Evolutionary conservation across 805 yeast genomes (phyloP).

Genomic region (Nakazawaea anatomiae): DNA sequence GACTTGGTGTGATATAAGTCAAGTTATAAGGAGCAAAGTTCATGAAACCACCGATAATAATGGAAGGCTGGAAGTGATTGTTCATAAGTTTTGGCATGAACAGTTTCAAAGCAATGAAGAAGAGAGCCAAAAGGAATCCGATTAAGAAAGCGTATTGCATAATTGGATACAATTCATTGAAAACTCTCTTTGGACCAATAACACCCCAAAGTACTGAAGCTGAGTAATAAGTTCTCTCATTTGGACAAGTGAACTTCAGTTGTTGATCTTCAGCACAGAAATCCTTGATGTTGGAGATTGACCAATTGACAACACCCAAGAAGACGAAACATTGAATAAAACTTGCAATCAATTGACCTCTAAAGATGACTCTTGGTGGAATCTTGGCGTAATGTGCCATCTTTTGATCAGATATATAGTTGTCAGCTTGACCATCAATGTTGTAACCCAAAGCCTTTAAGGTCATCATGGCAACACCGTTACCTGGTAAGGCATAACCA

Average conservation of each 20-base stretch:
- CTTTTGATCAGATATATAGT: neutral
- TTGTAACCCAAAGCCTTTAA: neutral
- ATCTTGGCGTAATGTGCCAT: neutral
- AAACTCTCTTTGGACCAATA: neutral
- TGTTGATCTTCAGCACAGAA: neutral
- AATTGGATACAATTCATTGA: neutral
- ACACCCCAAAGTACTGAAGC: neutral
- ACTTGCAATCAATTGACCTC: neutral
- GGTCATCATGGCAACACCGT: neutral
- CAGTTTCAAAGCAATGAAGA: neutral
- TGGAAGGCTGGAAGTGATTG: neutral
- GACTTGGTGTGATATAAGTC: neutral
- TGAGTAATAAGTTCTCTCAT: neutral
- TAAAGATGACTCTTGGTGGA: neutral
- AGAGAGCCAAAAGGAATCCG: neutral
- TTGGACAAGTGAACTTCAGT: neutral
- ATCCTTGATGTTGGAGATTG: neutral
- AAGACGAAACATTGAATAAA: neutral
- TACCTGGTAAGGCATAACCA: conserved; percentile 1
- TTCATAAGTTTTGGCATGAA: neutral
- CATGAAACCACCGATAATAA: neutral
- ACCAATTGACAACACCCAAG: neutral
- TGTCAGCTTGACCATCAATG: neutral
- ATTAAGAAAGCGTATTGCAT: neutral
- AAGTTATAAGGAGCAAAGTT: neutral